These are phyloP conservation scores for Carnegiea gigantea DNA, from an alignment of 179 eudicot species.

Conservation along the genomic window DNA sequence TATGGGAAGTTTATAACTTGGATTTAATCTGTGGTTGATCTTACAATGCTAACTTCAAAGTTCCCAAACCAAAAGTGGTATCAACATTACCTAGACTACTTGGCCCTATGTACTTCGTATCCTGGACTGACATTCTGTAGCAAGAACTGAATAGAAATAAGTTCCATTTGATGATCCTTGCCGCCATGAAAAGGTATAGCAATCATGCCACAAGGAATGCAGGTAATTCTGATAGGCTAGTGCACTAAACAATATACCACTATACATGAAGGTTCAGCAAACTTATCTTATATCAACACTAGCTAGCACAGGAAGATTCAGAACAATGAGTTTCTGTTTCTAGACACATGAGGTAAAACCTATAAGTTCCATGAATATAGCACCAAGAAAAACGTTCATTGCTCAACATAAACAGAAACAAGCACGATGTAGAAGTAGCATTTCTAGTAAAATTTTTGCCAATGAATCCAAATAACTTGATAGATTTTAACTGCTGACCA, in stretches of 20 bases:
- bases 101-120: neutral
- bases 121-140: neutral
- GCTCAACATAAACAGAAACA: slow-evolving; percentile 8
- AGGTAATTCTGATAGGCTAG: neutral
- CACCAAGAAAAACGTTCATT: slow-evolving; percentile 1
- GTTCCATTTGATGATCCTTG: neutral
- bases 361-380: neutral
- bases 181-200: neutral
- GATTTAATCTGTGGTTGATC: neutral
- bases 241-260: neutral
- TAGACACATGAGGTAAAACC: neutral
- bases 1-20: neutral
- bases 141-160: neutral
- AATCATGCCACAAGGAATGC: neutral
- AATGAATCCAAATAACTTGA: neutral
- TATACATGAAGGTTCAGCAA: neutral
- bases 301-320: neutral
- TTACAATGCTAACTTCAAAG: neutral
- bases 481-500: neutral
- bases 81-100: neutral
- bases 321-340: slow-evolving; percentile 5
- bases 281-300: neutral
- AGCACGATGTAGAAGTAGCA: neutral
- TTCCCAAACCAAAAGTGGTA: neutral
- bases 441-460: neutral